These are phyloP conservation scores for Botrytis medusae DNA, from an alignment of 2,329 filamentous ascomycete species.

Conservation along the genomic window DNA sequence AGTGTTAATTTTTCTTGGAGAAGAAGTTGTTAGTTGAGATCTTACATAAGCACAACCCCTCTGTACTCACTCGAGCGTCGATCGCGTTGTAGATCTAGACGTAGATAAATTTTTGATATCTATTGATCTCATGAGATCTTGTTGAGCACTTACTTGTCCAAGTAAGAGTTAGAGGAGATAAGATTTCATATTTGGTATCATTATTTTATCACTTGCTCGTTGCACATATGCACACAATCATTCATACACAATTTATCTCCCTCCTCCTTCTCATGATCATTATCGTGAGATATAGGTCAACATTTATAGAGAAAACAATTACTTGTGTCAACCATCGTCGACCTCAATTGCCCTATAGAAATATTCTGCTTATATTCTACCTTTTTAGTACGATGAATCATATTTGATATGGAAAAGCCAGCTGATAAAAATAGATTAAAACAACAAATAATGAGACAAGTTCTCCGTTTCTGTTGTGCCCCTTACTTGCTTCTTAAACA, in stretches of 20 bases:
- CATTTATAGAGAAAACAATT: neutral
- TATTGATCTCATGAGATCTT: neutral
- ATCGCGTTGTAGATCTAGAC: neutral
- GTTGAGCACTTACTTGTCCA: neutral
- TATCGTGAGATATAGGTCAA: neutral
- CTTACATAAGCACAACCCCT: neutral
- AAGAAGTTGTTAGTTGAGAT: neutral
- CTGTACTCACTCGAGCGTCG: neutral
- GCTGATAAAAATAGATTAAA: neutral
- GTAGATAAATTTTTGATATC: neutral
- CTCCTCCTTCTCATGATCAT: neutral
- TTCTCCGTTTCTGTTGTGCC: neutral
- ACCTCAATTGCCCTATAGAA: neutral
- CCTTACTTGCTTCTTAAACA: constrained; percentile 9
- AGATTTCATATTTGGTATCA: neutral
- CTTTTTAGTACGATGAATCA: neutral
- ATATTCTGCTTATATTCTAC: neutral
- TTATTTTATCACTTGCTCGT: neutral
- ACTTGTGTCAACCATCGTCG: neutral
- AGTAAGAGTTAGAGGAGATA: neutral
- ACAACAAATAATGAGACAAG: constrained; percentile 6
- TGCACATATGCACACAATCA: neutral
- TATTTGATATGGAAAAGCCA: neutral
- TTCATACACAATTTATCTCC: neutral
- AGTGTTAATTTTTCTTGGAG: neutral